Conservation (phyloP, 257 asterid species). For the Paulownia fortunei region DNA sequence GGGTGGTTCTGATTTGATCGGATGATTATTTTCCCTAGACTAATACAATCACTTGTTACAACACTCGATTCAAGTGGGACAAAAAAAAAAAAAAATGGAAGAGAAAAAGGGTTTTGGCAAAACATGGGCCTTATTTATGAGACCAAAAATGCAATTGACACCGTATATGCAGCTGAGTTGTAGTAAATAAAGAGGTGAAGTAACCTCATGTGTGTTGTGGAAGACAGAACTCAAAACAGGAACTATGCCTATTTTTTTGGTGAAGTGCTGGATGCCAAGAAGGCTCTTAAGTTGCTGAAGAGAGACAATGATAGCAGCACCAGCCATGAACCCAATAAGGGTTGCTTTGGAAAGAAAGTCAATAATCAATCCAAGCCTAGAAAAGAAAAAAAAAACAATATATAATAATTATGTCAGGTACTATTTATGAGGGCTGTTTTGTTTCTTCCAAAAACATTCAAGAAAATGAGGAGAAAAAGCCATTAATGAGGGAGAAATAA, state of each 20-base stretch:
- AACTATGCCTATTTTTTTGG: slow-evolving; percentile 67
- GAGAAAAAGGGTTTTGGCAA: too few species aligned
- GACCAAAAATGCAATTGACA: too few species aligned
- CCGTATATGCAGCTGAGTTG: not conserved
- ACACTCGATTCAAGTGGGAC: too few species aligned
- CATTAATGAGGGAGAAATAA: not conserved
- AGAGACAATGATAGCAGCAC: slow-evolving; percentile 82
- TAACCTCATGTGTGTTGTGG: slow-evolving; percentile 48
- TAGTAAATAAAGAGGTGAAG: not conserved
- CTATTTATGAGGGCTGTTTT: slow-evolving; percentile 18
- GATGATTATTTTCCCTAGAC: too few species aligned
- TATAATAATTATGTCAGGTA: not conserved
- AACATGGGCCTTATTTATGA: too few species aligned
- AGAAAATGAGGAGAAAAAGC: not conserved
- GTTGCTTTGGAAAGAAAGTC: slow-evolving; percentile 82
- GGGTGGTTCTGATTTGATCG: too few species aligned
- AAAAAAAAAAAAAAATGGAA: too few species aligned
- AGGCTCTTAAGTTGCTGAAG: slow-evolving; percentile 77
- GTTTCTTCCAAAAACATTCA: not conserved
- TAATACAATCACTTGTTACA: too few species aligned
- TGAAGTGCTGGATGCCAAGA: slow-evolving; percentile 67
- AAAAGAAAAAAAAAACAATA: not conserved
- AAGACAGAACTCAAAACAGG: slow-evolving; percentile 75
- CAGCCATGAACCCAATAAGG: slow-evolving; percentile 80
- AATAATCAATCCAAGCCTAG: slow-evolving; percentile 75